phyloP scores from a whole-genome alignment of 768 basidiomycete genomes.

The Imleria badia region DNA sequence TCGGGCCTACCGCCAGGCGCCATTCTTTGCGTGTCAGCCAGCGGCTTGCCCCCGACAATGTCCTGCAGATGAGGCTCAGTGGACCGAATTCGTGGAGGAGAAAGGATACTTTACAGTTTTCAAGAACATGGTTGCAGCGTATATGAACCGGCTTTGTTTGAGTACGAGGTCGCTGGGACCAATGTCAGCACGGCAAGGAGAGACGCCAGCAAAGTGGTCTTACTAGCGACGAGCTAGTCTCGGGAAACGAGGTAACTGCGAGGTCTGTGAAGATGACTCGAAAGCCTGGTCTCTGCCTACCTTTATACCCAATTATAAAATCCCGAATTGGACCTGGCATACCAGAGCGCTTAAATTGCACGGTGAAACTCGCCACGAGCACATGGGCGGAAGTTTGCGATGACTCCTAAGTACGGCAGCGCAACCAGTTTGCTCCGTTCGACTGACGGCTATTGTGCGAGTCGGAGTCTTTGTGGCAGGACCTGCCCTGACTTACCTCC shows the following conservation, averaged over 20 bases:
- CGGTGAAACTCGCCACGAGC: neutral
- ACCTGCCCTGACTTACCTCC: too few relatives aligned
- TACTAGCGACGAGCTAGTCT: neutral
- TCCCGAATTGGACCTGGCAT: neutral
- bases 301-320: slow-evolving; percentile 10
- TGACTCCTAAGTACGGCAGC: neutral
- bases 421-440: neutral
- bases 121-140: neutral
- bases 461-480: neutral
- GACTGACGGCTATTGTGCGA: neutral
- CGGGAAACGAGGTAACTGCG: neutral
- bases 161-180: neutral
- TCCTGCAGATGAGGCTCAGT: slow-evolving; percentile 11
- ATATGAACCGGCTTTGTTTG: neutral
- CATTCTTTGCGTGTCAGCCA: neutral
- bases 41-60: neutral
- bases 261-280: neutral
- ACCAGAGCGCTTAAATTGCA: neutral
- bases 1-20: slow-evolving; percentile 9
- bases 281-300: neutral
- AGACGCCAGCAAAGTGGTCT: neutral
- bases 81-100: neutral
- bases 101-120: neutral
- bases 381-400: neutral
- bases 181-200: neutral